Evolutionary conservation across 768 basidiomycete genomes (phyloP).

Genomic region (Chalciporus pseudorubinellus): DNA sequence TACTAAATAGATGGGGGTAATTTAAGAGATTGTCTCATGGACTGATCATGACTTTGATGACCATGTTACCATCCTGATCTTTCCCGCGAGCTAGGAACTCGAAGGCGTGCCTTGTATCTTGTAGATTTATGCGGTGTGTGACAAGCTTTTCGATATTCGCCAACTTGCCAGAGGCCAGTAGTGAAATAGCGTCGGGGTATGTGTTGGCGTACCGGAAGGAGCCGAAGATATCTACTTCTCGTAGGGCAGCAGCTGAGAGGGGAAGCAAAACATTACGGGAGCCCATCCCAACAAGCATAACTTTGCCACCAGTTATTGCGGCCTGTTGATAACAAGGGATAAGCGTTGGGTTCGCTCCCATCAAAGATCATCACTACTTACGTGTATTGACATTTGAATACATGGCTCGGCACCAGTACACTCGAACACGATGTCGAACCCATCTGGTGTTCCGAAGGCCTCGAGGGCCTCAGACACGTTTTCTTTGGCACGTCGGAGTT

Average conservation of each 20-base stretch:
- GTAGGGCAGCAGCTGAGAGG: slow-evolving; percentile 74
- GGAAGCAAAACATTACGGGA: slow-evolving; percentile 78
- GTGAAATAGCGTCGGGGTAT: slow-evolving; percentile 79
- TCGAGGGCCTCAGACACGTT: slow-evolving; percentile 49
- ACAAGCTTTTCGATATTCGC: slow-evolving; percentile 69
- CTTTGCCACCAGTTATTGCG: slow-evolving; percentile 81
- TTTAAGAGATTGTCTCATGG: slow-evolving; percentile 21
- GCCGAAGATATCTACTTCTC: slow-evolving; percentile 91
- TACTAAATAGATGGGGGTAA: slow-evolving; percentile 5
- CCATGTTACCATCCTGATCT: slow-evolving; percentile 77
- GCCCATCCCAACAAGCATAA: slow-evolving; percentile 97
- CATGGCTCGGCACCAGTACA: slow-evolving; percentile 93
- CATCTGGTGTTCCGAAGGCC: slow-evolving; percentile 61
- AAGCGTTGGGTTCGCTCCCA: slow-evolving; percentile 11
- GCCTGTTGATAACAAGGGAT: slow-evolving; percentile 46
- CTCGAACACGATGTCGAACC: slow-evolving; percentile 92
- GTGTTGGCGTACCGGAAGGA: slow-evolving; percentile 91
- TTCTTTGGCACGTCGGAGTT: slow-evolving; percentile 59
- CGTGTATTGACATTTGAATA: slow-evolving; percentile 88
- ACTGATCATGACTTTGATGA: slow-evolving; percentile 87
- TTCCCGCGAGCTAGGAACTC: slow-evolving; percentile 73
- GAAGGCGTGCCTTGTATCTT: slow-evolving; percentile 71
- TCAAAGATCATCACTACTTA: slow-evolving; percentile 43
- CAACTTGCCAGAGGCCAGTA: slow-evolving; percentile 67
- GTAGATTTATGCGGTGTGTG: slow-evolving; percentile 71